Evolutionary conservation across 2,329 filamentous ascomycete species (phyloP).

Genomic region (Fusarium pininemorale): DNA sequence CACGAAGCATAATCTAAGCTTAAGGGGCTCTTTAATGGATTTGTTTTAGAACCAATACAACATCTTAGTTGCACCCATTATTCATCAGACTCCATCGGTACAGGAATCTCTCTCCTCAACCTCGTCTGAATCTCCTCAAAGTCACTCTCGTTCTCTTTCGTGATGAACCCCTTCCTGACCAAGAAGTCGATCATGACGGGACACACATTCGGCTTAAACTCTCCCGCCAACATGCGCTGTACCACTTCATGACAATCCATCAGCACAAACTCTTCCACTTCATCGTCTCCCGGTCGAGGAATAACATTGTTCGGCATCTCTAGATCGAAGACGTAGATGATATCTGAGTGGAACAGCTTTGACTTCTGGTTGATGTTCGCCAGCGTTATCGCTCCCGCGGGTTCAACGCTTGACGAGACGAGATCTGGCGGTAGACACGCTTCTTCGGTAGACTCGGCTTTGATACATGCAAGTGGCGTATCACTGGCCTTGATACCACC

Average conservation of each 20-base stretch:
- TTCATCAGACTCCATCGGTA: conserved; percentile 45
- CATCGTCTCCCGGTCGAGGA: conserved; percentile 76
- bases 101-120: conserved; percentile 55
- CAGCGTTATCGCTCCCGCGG: conserved; percentile 49
- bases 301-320: conserved; percentile 67
- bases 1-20: neutral
- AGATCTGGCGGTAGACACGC: conserved; percentile 55
- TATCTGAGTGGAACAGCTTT: conserved; percentile 49
- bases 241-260: conserved; percentile 70
- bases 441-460: conserved; percentile 79
- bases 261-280: conserved; percentile 79
- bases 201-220: conserved; percentile 89
- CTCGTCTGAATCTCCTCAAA: conserved; percentile 72
- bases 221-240: conserved; percentile 67
- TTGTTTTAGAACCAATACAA: neutral
- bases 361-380: conserved; percentile 43
- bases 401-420: conserved; percentile 37
- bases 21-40: neutral
- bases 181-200: conserved; percentile 84
- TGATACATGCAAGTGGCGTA: conserved; percentile 71
- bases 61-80: neutral
- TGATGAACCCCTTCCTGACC: conserved; percentile 78
- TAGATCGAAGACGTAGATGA: conserved; percentile 78
- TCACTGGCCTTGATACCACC: conserved; percentile 77
- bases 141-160: conserved; percentile 74